A percentile compares a stretch with the other conserved stretches of the same genome.
Evolutionary conservation across 2,329 filamentous ascomycete genomes (phyloP).

Genomic region (Aureobasidium zeae): DNA sequence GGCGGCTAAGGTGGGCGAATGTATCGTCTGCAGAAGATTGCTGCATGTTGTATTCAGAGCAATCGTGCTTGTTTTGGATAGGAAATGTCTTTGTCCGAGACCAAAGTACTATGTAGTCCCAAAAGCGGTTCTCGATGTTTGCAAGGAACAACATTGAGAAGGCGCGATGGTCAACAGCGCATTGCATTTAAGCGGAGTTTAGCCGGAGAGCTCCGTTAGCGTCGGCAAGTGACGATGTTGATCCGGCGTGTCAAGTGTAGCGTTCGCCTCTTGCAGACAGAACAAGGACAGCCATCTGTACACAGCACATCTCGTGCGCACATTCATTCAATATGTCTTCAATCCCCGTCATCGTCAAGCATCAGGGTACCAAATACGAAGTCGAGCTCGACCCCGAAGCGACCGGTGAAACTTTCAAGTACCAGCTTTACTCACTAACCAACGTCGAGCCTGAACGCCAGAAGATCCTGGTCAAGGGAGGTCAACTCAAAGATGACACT

Average conservation of each 20-base stretch:
- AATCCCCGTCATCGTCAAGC: slow-evolving; percentile 73
- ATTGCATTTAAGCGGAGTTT: too few relatives aligned
- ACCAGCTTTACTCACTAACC: slow-evolving; percentile 88
- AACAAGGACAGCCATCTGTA: not conserved
- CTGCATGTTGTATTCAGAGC: not conserved
- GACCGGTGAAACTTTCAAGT: slow-evolving; percentile 88
- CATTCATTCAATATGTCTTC: slow-evolving; percentile 5
- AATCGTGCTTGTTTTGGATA: too few relatives aligned
- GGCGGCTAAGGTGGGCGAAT: slow-evolving; percentile 55
- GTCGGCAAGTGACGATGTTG: too few relatives aligned
- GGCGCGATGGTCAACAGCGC: not conserved
- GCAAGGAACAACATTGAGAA: slow-evolving; percentile 4
- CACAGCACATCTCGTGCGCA: not conserved
- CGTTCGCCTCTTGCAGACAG: too few relatives aligned
- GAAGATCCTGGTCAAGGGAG: slow-evolving; percentile 89
- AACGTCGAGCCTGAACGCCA: slow-evolving; percentile 93
- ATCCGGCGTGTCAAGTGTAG: too few relatives aligned
- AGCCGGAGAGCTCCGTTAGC: too few relatives aligned
- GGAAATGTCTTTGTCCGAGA: too few relatives aligned
- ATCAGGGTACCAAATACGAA: slow-evolving; percentile 90
- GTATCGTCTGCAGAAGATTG: slow-evolving; percentile 40
- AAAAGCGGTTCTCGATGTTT: slow-evolving; percentile 1
- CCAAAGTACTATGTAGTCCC: too few relatives aligned
- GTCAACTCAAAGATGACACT: slow-evolving; percentile 91
- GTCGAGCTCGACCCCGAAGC: slow-evolving; percentile 79